Base-by-base conservation (phyloP, 2,329 filamentous ascomycete species). In the Truncatella angustata region DNA sequence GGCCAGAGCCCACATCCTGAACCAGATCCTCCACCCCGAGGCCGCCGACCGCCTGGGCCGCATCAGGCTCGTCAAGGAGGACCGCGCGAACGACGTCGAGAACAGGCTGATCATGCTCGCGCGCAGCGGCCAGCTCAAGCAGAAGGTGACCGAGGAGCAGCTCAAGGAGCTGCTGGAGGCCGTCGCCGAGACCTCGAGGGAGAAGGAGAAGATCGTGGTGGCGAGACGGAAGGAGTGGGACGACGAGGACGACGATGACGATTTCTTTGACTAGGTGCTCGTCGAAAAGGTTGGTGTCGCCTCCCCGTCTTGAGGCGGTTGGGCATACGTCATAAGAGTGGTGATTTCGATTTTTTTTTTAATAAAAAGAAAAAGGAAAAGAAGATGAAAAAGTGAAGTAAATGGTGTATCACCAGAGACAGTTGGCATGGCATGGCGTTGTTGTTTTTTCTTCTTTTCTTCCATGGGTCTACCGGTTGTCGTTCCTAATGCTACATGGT, bases 51-150 rank as follows among this genome's bases (percentile, higher is more conserved):
- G 94, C 12, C 82, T 99, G 1, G 91, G 90, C 52, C 90, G 94
- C 59, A 97, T 99, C 74, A 88, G 93, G 30, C 85, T 99, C 55
- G 94, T 99, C 66, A 97, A 97, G 74, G 91, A 92, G 69, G 86
- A 87, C 62, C 90, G 94, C 64, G 94, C 94, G 32, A 82, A 81
- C 56, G 91, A 97, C 65, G 84, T 99, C 52, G 94, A 99, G 77
- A 92, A 95, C 78, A 76, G 93, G 47, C 82, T 99, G 52, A 92
- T 99, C 70, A 91, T 87, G 85, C 82, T 99, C 53, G 93, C 94
- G 53, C 85, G 91, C 64, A 83, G 86, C 21, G 92, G 93, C 21
- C 94, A 97, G 76, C 77, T 99, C 62, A 79, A 90, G 50, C 76
- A 84, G 56, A 95, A 96, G 70, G 91, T 99, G 43, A 93, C 88